A percentile compares a stretch with the other conserved stretches of the same genome.
These are phyloP conservation scores for Colletotrichum orchidophilum DNA, from an alignment of 2,329 filamentous ascomycete species.

Conservation along the genomic window DNA sequence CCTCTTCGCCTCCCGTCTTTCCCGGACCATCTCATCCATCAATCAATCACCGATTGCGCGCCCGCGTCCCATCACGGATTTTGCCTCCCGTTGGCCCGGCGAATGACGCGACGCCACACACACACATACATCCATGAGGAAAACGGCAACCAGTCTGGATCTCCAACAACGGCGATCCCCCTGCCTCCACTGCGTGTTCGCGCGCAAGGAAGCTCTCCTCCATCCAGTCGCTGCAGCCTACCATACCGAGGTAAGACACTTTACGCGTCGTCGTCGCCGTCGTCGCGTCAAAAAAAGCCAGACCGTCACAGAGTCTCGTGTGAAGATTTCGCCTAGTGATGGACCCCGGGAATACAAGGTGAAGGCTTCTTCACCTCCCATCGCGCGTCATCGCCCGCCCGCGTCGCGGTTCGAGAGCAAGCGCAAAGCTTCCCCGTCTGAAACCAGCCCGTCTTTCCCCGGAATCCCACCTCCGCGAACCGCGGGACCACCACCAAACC, in stretches of 20 bases:
- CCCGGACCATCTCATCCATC: background rate
- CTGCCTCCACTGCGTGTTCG: background rate
- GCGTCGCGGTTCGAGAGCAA: background rate
- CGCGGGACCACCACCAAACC: constrained; percentile 5
- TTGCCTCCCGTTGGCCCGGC: constrained; percentile 3
- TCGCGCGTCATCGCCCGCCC: background rate
- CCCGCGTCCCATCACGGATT: constrained; percentile 16
- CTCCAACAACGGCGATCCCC: background rate
- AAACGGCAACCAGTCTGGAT: background rate
- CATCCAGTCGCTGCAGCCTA: background rate
- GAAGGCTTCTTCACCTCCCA: background rate
- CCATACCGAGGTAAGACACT: background rate
- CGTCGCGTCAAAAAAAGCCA: background rate
- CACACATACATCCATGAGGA: background rate
- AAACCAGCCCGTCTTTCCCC: constrained; percentile 24
- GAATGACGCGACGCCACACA: constrained; percentile 3
- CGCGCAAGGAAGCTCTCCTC: too few species aligned
- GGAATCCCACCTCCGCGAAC: constrained; percentile 22
- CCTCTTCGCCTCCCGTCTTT: background rate
- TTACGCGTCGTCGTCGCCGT: background rate
- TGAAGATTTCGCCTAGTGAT: too few species aligned
- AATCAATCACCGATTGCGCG: background rate
- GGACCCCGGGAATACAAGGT: too few species aligned
- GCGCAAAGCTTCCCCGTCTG: background rate
- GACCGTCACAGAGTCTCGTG: constrained; percentile 1